Conservation (phyloP, 1,139 yeast species). For the Yamadazyma sp. region DNA sequence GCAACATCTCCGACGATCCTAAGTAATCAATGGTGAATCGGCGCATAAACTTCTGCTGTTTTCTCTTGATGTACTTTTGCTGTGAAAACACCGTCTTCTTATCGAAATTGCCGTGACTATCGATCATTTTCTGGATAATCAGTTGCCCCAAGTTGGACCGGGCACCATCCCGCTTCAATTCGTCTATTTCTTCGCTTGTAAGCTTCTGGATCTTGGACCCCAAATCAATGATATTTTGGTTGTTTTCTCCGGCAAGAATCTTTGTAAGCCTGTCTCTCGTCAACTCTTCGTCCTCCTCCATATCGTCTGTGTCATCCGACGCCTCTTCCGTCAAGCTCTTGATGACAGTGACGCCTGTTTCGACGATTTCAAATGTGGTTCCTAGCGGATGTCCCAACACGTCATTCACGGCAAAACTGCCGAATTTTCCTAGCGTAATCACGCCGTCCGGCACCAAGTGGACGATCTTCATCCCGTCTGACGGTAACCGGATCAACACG, state of each 20-base stretch:
- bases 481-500: slow-evolving; percentile 75
- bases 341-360: slow-evolving; percentile 51
- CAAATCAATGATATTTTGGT: slow-evolving; percentile 68
- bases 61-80: slow-evolving; percentile 86
- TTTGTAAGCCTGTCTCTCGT: slow-evolving; percentile 40
- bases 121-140: slow-evolving; percentile 78
- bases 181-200: slow-evolving; percentile 74
- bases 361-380: slow-evolving; percentile 80
- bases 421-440: slow-evolving; percentile 86
- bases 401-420: slow-evolving; percentile 72
- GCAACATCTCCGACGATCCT: slow-evolving; percentile 73
- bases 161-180: slow-evolving; percentile 65
- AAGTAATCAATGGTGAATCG: slow-evolving; percentile 80
- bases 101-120: slow-evolving; percentile 82
- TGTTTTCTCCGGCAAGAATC: slow-evolving; percentile 52
- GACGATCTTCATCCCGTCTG: slow-evolving; percentile 72
- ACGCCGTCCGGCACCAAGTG: slow-evolving; percentile 59
- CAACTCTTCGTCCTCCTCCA: slow-evolving; percentile 21
- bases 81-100: slow-evolving; percentile 88
- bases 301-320: slow-evolving; percentile 24
- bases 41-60: slow-evolving; percentile 86
- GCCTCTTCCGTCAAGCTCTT: slow-evolving; percentile 30
- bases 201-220: slow-evolving; percentile 78
- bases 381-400: slow-evolving; percentile 84
- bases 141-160: slow-evolving; percentile 71